Evolutionary conservation across 768 basidiomycete species (phyloP).

Genomic region (Suillus subluteus): DNA sequence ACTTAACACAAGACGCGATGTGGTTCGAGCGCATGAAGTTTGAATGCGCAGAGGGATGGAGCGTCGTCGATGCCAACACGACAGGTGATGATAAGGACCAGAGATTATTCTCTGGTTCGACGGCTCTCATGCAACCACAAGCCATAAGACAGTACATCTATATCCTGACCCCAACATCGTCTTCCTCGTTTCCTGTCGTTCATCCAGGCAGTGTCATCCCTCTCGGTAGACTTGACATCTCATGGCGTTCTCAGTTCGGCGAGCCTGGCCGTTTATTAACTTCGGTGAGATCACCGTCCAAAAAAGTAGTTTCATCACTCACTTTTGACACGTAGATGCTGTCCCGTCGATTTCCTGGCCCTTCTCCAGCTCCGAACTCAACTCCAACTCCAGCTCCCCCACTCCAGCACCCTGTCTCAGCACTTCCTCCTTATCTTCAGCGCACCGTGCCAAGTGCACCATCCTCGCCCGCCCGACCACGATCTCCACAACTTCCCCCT

Average conservation of each 20-base stretch:
- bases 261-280: conserved; percentile 88
- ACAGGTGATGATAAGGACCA: conserved; percentile 27
- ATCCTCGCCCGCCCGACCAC: conserved; percentile 51
- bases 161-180: conserved; percentile 60
- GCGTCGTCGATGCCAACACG: conserved; percentile 56
- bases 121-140: conserved; percentile 79
- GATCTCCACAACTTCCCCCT: conserved; percentile 57
- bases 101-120: conserved; percentile 61
- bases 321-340: conserved; percentile 51
- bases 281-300: conserved; percentile 48
- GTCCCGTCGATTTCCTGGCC: conserved; percentile 75
- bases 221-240: conserved; percentile 86
- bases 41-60: conserved; percentile 72
- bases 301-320: neutral
- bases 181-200: conserved; percentile 47
- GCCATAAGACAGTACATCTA: conserved; percentile 90
- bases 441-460: conserved; percentile 44
- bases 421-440: conserved; percentile 79
- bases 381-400: conserved; percentile 22
- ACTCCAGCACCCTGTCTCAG: conserved; percentile 58
- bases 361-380: conserved; percentile 28
- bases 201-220: conserved; percentile 72
- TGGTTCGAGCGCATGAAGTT: conserved; percentile 83
- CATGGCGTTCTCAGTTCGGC: conserved; percentile 84
- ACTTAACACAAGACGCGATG: conserved; percentile 76